Evolutionary conservation across 1,139 yeast species (phyloP).

Genomic region (Yamadazyma mexicana): DNA sequence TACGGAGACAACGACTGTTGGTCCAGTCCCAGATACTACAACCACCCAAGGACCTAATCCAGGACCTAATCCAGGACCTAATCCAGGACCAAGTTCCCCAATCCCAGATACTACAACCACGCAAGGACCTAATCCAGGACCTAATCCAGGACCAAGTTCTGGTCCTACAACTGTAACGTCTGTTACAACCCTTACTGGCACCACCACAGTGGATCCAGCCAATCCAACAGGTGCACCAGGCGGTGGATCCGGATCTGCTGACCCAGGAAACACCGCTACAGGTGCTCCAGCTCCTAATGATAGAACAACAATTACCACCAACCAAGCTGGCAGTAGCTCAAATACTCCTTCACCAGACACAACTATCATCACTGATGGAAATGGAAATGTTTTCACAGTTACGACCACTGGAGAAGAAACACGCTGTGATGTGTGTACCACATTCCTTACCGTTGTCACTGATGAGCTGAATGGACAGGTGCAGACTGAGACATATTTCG

Average conservation of each 20-base stretch:
- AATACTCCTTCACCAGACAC: neutral
- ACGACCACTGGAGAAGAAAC: neutral
- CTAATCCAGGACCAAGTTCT: too few relatives aligned
- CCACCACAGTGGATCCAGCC: too few relatives aligned
- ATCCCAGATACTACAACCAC: neutral
- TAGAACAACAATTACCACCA: neutral
- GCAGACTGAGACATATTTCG: neutral
- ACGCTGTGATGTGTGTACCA: neutral
- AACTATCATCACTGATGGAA: neutral
- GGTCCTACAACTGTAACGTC: too few relatives aligned
- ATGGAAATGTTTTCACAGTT: neutral
- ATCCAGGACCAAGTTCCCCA: too few relatives aligned
- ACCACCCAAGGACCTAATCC: too few relatives aligned
- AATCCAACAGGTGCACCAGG: too few relatives aligned
- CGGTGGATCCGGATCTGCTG: too few relatives aligned
- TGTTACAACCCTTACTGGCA: neutral
- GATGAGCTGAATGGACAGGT: neutral
- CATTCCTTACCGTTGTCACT: neutral
- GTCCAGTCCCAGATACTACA: neutral
- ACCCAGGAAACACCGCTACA: too few relatives aligned
- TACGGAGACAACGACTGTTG: neutral
- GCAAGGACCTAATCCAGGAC: too few relatives aligned
- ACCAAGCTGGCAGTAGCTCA: neutral
- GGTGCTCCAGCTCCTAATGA: too few relatives aligned
- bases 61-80: too few relatives aligned